Evolutionary conservation across 1,284 basidiomycete genomes (phyloP), one percentile per base, ranked within the genome.

Genomic region (Moniliophthora roreri): DNA sequence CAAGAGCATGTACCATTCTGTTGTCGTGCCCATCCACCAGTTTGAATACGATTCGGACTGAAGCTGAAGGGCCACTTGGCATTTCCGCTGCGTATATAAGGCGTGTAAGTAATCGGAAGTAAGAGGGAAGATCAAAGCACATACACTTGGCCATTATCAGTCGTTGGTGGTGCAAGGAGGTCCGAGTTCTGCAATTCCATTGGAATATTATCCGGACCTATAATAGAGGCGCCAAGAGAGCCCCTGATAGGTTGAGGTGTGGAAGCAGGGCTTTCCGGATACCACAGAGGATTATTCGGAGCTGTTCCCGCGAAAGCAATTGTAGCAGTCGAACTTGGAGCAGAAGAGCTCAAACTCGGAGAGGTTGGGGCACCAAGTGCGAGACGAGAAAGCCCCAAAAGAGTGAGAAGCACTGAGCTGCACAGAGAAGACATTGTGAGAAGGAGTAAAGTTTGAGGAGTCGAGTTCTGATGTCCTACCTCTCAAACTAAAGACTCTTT

Each of bases 11-110:
- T 55, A 82, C 84, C 62, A 57, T 86, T 88, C 67, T 88, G 77
- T 61, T 87, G 79, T 52, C 85, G 77, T 32, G 85, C 83, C 87
- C 87, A 91, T 1, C 87, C 88, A 23, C 87, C 87, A 0, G 80
- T 79, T 55, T 84, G 81, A 13, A 90, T 65, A 21, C 85, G 79
- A 60, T 85, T 89, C 64, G 84, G 81, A 53, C 84, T 87, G 53
- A 88, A 66, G 54, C 74, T 72, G 66, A 88, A 87, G 0, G 87
- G 80, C 87, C 87, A 89, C 64, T 87, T 89, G 10, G 82, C 80
- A 58, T 86, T 85, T 6, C 63, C 52, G 6, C 82, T 84, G 59
- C 32, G 44, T 44, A 42, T 50, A 44, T 16, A 37, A 21, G 18
- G 24, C 37, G 9, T 16, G 16, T 49, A 7, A 32, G 26, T n/a